These are phyloP conservation scores for Camelina neglecta DNA, from an alignment of 345 rosid genomes.

Conservation along the genomic window DNA sequence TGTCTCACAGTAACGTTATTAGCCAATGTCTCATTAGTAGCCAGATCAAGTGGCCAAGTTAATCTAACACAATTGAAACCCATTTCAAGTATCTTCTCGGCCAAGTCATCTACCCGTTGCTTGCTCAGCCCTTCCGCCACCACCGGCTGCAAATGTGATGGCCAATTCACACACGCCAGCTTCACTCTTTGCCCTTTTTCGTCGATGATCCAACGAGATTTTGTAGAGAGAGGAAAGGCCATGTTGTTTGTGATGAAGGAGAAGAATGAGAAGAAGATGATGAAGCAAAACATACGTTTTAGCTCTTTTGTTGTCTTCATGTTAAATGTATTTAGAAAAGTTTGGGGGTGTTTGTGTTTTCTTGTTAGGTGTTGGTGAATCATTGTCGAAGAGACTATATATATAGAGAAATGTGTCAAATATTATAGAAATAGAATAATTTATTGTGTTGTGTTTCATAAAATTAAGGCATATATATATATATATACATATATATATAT, in stretches of 20 bases:
- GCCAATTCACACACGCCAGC: slow-evolving; percentile 76
- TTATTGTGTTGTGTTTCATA: too few species aligned
- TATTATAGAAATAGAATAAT: too few species aligned
- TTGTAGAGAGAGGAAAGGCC: slow-evolving; percentile 58
- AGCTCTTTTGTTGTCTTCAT: slow-evolving; percentile 31
- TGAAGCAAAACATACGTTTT: slow-evolving; percentile 13
- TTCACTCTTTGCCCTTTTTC: slow-evolving; percentile 57
- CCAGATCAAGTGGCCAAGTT: slow-evolving; percentile 68
- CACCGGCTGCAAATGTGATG: slow-evolving; percentile 59
- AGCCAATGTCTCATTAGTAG: slow-evolving; percentile 58
- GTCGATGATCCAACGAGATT: slow-evolving; percentile 60
- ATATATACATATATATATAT: too few species aligned
- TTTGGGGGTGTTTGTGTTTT: neutral
- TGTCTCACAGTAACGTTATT: slow-evolving; percentile 55
- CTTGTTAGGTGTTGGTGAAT: slow-evolving; percentile 28
- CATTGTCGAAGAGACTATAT: slow-evolving; percentile 22
- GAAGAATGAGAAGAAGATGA: slow-evolving; percentile 17
- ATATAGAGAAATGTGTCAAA: neutral
- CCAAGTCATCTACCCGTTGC: slow-evolving; percentile 53
- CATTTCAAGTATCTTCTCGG: slow-evolving; percentile 45
- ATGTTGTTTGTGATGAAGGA: slow-evolving; percentile 21
- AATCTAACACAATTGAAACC: slow-evolving; percentile 75
- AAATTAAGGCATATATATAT: too few species aligned
- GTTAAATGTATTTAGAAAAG: neutral
- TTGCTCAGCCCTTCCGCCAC: slow-evolving; percentile 81